These are phyloP conservation scores for Microcyclosporella mali DNA, from an alignment of 2,329 filamentous ascomycete species.

Conservation along the genomic window DNA sequence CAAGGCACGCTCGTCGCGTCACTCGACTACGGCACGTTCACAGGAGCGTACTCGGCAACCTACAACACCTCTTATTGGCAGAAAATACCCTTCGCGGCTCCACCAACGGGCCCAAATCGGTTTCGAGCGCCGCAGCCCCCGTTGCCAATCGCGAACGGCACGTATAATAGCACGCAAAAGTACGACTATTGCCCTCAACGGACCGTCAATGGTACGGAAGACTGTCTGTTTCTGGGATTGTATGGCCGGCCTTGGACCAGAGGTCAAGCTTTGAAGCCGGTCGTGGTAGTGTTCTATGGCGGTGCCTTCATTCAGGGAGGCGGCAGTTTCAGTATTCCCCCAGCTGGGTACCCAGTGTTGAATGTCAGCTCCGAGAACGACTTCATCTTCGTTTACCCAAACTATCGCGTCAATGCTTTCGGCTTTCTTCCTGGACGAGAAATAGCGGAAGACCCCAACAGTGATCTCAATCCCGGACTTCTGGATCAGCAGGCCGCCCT, in stretches of 20 bases:
- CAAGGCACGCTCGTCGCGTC: conserved; percentile 8
- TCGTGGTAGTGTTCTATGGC: conserved; percentile 56
- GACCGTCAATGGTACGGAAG: conserved; percentile 35
- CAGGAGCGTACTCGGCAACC: conserved; percentile 14
- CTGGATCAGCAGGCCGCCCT: conserved; percentile 47
- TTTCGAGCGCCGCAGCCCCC: conserved; percentile 58
- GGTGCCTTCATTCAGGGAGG: conserved; percentile 56
- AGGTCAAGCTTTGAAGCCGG: conserved; percentile 45
- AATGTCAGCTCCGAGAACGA: conserved; percentile 49
- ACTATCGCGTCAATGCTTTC: conserved; percentile 45
- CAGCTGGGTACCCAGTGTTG: conserved; percentile 52
- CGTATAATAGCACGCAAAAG: conserved; percentile 51
- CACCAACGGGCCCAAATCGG: conserved; percentile 52
- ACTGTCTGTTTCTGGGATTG: conserved; percentile 42
- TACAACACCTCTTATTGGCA: conserved; percentile 29
- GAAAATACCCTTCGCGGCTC: conserved; percentile 50
- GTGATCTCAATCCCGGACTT: conserved; percentile 36
- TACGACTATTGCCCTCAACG: conserved; percentile 19
- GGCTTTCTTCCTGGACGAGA: conserved; percentile 39
- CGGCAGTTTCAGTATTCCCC: conserved; percentile 51
- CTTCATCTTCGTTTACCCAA: conserved; percentile 46
- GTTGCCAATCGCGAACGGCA: conserved; percentile 40
- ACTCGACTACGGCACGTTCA: conserved; percentile 21
- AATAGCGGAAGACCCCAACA: conserved; percentile 33
- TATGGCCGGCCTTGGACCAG: conserved; percentile 53